Percentiles rank a stretch among this genome's conserved stretches.
phyloP scores from a whole-genome alignment of 768 basidiomycete species.

The Leccinum subgranulosum region DNA sequence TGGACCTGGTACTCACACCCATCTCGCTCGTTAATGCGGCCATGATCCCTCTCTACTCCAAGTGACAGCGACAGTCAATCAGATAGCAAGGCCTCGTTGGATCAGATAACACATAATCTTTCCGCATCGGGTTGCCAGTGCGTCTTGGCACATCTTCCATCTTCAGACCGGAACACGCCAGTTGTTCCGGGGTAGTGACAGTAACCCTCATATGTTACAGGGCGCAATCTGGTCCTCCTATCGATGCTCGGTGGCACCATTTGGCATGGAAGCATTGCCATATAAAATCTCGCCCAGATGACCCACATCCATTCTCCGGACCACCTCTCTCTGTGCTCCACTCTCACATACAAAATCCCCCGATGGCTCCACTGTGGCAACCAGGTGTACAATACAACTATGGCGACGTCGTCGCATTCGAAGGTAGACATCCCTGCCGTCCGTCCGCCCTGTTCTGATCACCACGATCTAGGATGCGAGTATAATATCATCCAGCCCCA shows the following conservation, averaged over 20 bases:
- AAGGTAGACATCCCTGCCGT: constrained; percentile 39
- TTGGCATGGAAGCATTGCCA: constrained; percentile 6
- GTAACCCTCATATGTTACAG: not conserved
- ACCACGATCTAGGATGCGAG: constrained; percentile 33
- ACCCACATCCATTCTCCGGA: not conserved
- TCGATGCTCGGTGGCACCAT: constrained; percentile 8
- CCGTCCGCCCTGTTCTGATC: constrained; percentile 7
- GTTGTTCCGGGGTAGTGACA: not conserved
- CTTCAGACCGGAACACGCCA: not conserved
- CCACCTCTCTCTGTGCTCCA: constrained; percentile 7
- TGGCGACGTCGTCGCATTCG: constrained; percentile 52
- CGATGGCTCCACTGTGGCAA: constrained; percentile 53
- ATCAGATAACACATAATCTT: constrained; percentile 25
- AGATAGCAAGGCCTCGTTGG: constrained; percentile 4
- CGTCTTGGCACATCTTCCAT: not conserved
- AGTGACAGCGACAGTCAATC: not conserved
- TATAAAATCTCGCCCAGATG: constrained; percentile 19
- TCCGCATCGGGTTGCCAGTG: constrained; percentile 11
- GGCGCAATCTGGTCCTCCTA: not conserved
- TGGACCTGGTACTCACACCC: not conserved
- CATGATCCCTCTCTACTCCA: not conserved
- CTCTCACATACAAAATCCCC: not conserved
- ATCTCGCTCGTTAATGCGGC: not conserved
- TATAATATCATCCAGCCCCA: constrained; percentile 77
- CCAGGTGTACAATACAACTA: constrained; percentile 58